phyloP scores from a whole-genome alignment of 2,329 filamentous ascomycete species.

The Diaporthe citri region DNA sequence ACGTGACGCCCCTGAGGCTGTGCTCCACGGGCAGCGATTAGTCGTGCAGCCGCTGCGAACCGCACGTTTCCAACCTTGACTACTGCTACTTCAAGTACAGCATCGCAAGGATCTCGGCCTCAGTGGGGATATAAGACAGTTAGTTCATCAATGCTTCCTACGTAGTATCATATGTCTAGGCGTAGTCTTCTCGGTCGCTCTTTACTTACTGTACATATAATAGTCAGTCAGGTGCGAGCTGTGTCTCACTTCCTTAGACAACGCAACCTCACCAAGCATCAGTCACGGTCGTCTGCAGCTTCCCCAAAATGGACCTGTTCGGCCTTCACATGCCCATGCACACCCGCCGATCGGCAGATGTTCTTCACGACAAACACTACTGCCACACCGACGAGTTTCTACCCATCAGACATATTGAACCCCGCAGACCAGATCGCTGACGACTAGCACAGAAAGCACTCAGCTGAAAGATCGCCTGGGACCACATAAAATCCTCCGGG shows the following conservation, averaged over 20 bases:
- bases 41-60: constrained; percentile 23
- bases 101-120: background rate
- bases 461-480: constrained; percentile 34
- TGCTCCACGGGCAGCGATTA: constrained; percentile 6
- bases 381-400: background rate
- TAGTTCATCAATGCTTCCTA: background rate
- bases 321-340: constrained; percentile 13
- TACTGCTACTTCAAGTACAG: background rate
- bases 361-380: background rate
- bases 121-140: background rate
- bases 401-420: background rate
- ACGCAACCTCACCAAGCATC: background rate
- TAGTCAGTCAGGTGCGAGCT: background rate
- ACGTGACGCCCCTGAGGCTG: constrained; percentile 33
- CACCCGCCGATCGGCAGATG: background rate
- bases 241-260: background rate
- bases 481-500: background rate
- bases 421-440: constrained; percentile 16
- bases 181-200: background rate
- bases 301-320: background rate
- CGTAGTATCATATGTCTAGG: background rate
- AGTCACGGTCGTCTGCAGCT: background rate
- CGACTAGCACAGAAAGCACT: background rate
- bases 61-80: background rate
- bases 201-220: background rate